A percentile compares a stretch with the other conserved stretches of the same genome.
These are phyloP conservation scores for Peniophora sp. DNA, from an alignment of 1,284 basidiomycete species.

Conservation along the genomic window DNA sequence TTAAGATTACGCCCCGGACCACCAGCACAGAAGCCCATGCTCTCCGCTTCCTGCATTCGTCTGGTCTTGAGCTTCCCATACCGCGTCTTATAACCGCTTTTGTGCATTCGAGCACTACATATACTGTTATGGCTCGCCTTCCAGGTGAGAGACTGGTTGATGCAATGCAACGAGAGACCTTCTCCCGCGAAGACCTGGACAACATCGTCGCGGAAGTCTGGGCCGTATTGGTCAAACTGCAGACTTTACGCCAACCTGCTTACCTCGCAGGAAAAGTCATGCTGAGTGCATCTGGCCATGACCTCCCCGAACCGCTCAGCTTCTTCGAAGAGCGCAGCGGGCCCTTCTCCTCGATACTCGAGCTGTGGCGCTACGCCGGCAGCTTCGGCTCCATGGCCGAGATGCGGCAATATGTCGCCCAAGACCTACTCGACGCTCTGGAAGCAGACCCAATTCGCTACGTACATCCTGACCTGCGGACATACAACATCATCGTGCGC, in stretches of 20 bases:
- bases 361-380: background rate
- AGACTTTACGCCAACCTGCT: conserved; percentile 12
- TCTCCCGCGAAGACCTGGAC: background rate
- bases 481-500: conserved; percentile 15
- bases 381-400: conserved; percentile 11
- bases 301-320: conserved; percentile 13
- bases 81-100: conserved; percentile 13
- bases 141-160: conserved; percentile 10
- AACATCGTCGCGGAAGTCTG: conserved; percentile 10
- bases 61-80: conserved; percentile 13
- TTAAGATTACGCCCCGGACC: conserved; percentile 11
- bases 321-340: conserved; percentile 11
- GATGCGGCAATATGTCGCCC: background rate
- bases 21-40: conserved; percentile 15
- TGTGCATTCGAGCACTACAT: conserved; percentile 9
- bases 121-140: conserved; percentile 17
- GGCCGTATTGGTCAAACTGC: conserved; percentile 11
- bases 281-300: conserved; percentile 16
- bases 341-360: conserved; percentile 12
- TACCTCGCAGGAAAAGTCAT: conserved; percentile 13
- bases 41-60: conserved; percentile 11
- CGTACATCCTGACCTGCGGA: conserved; percentile 16
- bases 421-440: conserved; percentile 1
- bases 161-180: background rate
- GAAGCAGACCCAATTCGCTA: conserved; percentile 12